Evolutionary conservation across 139 green algal species (phyloP), one percentile per base, ranked within the genome.

Genomic region (Chlorella sorokiniana): DNA sequence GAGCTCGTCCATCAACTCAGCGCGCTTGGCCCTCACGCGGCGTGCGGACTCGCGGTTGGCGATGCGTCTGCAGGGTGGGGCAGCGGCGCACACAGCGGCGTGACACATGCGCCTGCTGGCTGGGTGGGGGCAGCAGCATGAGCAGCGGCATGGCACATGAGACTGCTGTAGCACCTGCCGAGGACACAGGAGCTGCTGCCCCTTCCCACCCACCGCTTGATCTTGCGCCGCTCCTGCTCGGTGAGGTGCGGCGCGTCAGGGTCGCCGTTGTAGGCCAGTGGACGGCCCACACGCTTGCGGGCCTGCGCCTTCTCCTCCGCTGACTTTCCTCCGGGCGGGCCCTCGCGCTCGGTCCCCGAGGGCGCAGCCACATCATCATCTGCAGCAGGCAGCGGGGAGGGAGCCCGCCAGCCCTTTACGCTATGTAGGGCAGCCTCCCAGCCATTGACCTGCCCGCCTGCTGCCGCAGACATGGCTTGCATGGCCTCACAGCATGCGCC

Each of bases 41-140:
- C 81, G 72, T 1, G 85, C 85, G 5, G 76, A 85, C 63, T 89
- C 81, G 31, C 85, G 78, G 71, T 89, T 89, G 2, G 85, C 85
- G n/a, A 89, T 86, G 37, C 85, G 85, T 69, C 84, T 86, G 81
- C 65, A 38, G 31, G 16, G 31, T 6, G 14, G 3, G 1, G 29
- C 33, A 33, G 1, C 23, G 63, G 22, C 3, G 11, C 8, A 61
- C 8, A 23, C 7, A 22, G 52, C 3, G 3, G 6, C 20, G 52
- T 61, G 52, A 18, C 52, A 62, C 52, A 62, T 23, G 10, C 29
- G 52, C 29, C 8, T 23, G 29, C 29, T 38, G 20, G 23, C 16
- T 14, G n/a, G 61, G 61, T 11, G 9, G 61, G 4, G 23, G 16
- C 3, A 33, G 61, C 23, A 4, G 6, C 23, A 10, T 22, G 20